Base-by-base conservation (phyloP, 2,329 filamentous ascomycete species). In the Penicillium glabrum region DNA sequence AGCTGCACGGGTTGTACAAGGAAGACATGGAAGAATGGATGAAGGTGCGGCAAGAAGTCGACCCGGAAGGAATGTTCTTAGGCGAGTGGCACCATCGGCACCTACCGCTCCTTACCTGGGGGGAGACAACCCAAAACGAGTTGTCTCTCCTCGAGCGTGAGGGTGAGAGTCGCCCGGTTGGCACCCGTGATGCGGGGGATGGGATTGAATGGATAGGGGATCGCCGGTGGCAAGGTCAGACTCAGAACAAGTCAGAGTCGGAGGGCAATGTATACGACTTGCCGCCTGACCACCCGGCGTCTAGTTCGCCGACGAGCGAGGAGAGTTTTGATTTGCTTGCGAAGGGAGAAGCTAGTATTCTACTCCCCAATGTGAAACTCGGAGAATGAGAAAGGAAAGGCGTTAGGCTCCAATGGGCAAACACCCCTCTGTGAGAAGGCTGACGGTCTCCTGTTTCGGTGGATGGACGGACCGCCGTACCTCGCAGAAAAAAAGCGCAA, bases 41-140 rank as follows among this genome's bases (percentile, higher is more conserved):
- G 41, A 77, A 80, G 27, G 81, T 96, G 7, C 82, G 92, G 52
- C 81, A 88, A 57, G 80, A 86, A 51, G 86, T 85, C 33, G 91
- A 96, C 69, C 88, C 89, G 0, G 86, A 92, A 59, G 91, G 91
- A 55, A 88, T 96, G 83, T 96, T 96, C 75, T 81, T 93, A 14
- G 93, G 93, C 2, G 87, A 92, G 48, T 99, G 93, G 93, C 91
- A 97, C 74, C 82, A 89, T 27, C 83, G 88, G 51, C 85, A 85
- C 66, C 78, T 96, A 11, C 73, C 84, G 46, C 71, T 80, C 51
- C 53, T 61, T 31, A 59, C 54, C 35, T 61, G 51, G 23, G 57
- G 58, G 29, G 51, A 60, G 19, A 62, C 61, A n/a, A 53, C 51
- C 55, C 49, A 52, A 54, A 46, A 26, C 35, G 44, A 61, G 55